phyloP scores from a whole-genome alignment of 2,329 filamentous ascomycete species.

The Huntiella savannae region DNA sequence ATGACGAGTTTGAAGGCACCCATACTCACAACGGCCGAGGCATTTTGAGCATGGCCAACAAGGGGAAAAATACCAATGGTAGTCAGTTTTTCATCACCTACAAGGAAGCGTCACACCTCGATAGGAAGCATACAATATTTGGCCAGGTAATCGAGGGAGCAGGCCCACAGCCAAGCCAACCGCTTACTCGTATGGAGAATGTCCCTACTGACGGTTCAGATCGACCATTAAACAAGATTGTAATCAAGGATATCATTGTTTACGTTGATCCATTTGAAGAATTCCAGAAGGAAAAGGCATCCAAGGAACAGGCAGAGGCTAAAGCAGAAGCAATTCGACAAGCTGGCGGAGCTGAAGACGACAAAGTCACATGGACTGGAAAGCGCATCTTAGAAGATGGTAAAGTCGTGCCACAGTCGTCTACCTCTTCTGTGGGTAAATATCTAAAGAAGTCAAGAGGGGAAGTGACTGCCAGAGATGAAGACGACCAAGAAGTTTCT shows the following conservation, averaged over 20 bases:
- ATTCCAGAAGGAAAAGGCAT: conserved; percentile 57
- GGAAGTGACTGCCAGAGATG: conserved; percentile 41
- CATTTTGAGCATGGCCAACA: conserved; percentile 87
- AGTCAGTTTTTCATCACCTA: conserved; percentile 93
- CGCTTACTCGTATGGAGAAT: conserved; percentile 58
- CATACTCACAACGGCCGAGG: conserved; percentile 67
- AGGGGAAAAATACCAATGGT: conserved; percentile 94
- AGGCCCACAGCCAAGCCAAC: conserved; percentile 21
- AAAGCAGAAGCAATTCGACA: conserved; percentile 41
- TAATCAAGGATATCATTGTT: conserved; percentile 65
- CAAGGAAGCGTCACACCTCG: conserved; percentile 63
- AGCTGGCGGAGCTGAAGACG: conserved; percentile 63
- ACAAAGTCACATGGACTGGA: conserved; percentile 87
- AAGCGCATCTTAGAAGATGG: conserved; percentile 63
- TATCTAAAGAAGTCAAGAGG: conserved; percentile 40
- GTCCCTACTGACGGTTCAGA: conserved; percentile 57
- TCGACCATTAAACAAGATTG: conserved; percentile 56
- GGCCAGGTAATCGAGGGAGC: conserved; percentile 63
- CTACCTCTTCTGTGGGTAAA: conserved; percentile 45
- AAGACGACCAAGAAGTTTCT: conserved; percentile 25
- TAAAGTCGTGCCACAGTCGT: conserved; percentile 27
- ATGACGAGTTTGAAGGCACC: conserved; percentile 83
- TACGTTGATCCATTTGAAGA: conserved; percentile 93
- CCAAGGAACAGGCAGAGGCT: conserved; percentile 38
- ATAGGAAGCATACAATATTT: conserved; percentile 95